These are phyloP conservation scores for Camelina sativa DNA, from an alignment of 345 rosid genomes.

Conservation along the genomic window DNA sequence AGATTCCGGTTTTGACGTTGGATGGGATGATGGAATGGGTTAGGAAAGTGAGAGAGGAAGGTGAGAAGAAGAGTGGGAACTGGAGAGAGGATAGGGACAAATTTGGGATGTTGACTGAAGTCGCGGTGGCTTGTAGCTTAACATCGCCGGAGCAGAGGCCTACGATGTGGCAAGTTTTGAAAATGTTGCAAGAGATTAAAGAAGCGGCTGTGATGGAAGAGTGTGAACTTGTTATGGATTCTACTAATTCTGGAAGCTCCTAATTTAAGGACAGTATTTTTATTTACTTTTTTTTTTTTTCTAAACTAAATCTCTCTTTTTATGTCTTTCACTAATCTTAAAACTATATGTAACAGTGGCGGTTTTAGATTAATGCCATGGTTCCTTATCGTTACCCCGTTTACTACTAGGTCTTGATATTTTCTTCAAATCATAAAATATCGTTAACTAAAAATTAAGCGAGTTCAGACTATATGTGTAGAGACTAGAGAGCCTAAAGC, in stretches of 20 bases:
- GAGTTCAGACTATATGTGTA: not conserved
- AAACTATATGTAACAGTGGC: constrained; percentile 26
- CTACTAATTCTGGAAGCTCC: constrained; percentile 39
- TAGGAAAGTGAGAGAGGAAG: constrained; percentile 62
- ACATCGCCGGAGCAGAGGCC: constrained; percentile 89
- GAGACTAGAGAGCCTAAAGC: too few species aligned
- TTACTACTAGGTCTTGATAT: not conserved
- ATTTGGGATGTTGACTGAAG: constrained; percentile 75
- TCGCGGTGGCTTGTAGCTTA: constrained; percentile 68
- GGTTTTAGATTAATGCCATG: constrained; percentile 35
- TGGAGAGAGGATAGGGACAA: constrained; percentile 55
- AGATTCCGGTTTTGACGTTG: constrained; percentile 49
- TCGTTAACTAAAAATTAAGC: not conserved
- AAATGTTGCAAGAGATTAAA: constrained; percentile 91
- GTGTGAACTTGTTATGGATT: constrained; percentile 48
- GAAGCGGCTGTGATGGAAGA: constrained; percentile 68
- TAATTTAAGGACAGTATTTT: not conserved
- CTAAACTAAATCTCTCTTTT: not conserved
- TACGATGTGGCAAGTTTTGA: constrained; percentile 94
- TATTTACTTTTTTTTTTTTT: not conserved
- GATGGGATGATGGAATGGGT: constrained; percentile 65
- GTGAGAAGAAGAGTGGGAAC: constrained; percentile 44
- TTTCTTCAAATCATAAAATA: not conserved
- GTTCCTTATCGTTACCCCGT: constrained; percentile 4
- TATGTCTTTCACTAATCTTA: constrained; percentile 31